These are phyloP conservation scores for Colletotrichum abscissum DNA, from an alignment of 2,329 filamentous ascomycete genomes.

Conservation along the genomic window DNA sequence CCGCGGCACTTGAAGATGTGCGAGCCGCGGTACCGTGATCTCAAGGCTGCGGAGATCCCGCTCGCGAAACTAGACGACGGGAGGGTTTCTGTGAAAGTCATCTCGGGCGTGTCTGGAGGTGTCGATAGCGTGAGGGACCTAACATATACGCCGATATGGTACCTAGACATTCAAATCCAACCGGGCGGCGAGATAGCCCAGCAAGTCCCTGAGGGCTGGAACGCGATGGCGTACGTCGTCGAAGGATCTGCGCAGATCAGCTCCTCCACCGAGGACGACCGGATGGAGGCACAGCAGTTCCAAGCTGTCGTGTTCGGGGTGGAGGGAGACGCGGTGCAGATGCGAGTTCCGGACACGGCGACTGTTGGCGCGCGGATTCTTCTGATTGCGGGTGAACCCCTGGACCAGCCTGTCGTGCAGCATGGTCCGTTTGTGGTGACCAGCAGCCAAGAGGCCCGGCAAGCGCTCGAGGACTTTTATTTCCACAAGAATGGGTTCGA, in stretches of 20 bases:
- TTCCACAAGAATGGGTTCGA: slow-evolving; percentile 82
- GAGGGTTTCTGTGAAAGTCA: slow-evolving; percentile 86
- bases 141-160: slow-evolving; percentile 95
- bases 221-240: slow-evolving; percentile 88
- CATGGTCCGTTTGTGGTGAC: slow-evolving; percentile 86
- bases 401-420: slow-evolving; percentile 83
- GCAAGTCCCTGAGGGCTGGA: slow-evolving; percentile 82
- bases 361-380: slow-evolving; percentile 69
- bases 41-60: slow-evolving; percentile 84
- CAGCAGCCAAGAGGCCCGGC: slow-evolving; percentile 75
- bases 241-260: slow-evolving; percentile 76
- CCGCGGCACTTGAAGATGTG: slow-evolving; percentile 84
- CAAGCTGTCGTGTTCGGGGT: slow-evolving; percentile 91
- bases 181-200: slow-evolving; percentile 85
- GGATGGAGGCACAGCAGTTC: slow-evolving; percentile 70
- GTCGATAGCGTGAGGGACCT: slow-evolving; percentile 90
- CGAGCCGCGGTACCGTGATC: slow-evolving; percentile 92
- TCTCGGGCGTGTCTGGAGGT: slow-evolving; percentile 85
- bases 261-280: slow-evolving; percentile 41
- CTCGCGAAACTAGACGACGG: slow-evolving; percentile 74
- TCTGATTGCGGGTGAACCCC: slow-evolving; percentile 80
- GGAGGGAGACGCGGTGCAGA: slow-evolving; percentile 79
- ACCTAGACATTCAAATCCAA: slow-evolving; percentile 83
- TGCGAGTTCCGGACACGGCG: slow-evolving; percentile 75
- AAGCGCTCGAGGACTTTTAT: slow-evolving; percentile 82